Evolutionary conservation across 2,329 filamentous ascomycete species (phyloP).

Genomic region (Septoria linicola): DNA sequence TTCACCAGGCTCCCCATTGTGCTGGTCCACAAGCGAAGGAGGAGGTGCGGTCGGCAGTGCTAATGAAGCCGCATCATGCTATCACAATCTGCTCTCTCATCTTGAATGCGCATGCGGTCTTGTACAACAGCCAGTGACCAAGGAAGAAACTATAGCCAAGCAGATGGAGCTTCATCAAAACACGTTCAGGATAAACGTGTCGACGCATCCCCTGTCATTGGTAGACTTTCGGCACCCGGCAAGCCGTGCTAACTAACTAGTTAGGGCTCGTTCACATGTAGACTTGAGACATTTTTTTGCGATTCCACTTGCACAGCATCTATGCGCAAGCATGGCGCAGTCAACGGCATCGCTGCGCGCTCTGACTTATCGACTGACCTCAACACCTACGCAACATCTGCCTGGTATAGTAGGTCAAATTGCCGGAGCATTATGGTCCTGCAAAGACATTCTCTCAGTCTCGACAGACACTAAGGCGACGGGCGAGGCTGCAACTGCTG

Average conservation of each 20-base stretch:
- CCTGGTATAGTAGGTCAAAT: constrained; percentile 71
- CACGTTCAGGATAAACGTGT: constrained; percentile 15
- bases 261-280: too few relatives aligned
- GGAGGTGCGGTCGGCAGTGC: constrained; percentile 13
- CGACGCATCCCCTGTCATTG: constrained; percentile 3
- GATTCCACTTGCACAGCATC: background rate
- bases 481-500: constrained; percentile 66
- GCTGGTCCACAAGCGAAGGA: constrained; percentile 13
- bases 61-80: constrained; percentile 24
- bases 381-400: constrained; percentile 69
- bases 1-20: constrained; percentile 30
- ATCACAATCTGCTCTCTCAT: background rate
- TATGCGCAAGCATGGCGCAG: constrained; percentile 15
- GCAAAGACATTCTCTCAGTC: constrained; percentile 61
- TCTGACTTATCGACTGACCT: constrained; percentile 68
- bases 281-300: constrained; percentile 1
- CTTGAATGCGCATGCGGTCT: background rate
- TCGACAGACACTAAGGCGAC: constrained; percentile 56
- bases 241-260: background rate
- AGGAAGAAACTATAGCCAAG: too few relatives aligned
- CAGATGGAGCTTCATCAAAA: too few relatives aligned
- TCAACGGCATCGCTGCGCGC: constrained; percentile 53
- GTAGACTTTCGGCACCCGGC: constrained; percentile 1
- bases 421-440: constrained; percentile 55
- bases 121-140: background rate